These are phyloP conservation scores for Coemansia sp. DNA, from an alignment of 192 early-diverging fungal genomes.

Conservation along the genomic window DNA sequence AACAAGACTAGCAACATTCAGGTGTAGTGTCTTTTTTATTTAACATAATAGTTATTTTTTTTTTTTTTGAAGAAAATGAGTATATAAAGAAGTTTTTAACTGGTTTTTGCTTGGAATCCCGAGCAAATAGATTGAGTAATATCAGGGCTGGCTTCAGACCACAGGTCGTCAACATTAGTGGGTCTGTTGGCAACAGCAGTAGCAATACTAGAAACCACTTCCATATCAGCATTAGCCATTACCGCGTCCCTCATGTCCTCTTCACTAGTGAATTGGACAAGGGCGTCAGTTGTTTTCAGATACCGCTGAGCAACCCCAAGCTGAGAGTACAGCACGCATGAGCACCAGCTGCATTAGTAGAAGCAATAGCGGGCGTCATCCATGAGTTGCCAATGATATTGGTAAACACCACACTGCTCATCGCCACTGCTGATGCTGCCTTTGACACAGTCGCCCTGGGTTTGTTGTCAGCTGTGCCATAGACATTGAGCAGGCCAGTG, in stretches of 20 bases:
- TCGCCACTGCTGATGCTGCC: slow-evolving; percentile 6
- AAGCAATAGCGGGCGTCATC: not conserved
- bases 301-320: slow-evolving; percentile 46
- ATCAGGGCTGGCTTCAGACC: not conserved
- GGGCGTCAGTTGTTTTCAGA: not conserved
- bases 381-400: slow-evolving; percentile 32
- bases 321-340: slow-evolving; percentile 48
- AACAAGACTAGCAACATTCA: too few relatives aligned
- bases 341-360: not conserved
- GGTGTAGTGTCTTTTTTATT: not conserved
- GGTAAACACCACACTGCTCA: slow-evolving; percentile 35
- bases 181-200: not conserved
- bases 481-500: slow-evolving; percentile 35
- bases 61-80: not conserved
- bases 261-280: not conserved
- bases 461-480: slow-evolving; percentile 9
- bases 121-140: not conserved
- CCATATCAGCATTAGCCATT: not conserved
- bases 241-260: not conserved
- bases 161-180: not conserved
- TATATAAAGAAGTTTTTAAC: not conserved
- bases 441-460: not conserved
- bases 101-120: not conserved
- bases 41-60: not conserved
- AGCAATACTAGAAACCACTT: not conserved